Evolutionary conservation across 345 rosid species (phyloP), one percentile per base, ranked within the genome.

Genomic region (Murraya paniculata): DNA sequence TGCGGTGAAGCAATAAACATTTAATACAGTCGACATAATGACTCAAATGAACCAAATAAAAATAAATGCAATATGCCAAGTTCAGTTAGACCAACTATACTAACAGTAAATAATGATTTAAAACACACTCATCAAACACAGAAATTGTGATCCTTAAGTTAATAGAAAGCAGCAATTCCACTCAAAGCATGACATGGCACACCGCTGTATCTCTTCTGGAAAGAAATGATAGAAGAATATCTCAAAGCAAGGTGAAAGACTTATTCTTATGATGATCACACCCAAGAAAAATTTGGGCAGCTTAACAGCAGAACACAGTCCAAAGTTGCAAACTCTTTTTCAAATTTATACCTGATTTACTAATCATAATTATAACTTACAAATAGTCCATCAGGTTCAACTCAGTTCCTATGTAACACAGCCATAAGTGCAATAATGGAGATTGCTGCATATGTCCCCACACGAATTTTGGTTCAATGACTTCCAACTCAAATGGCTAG

Each of bases 1-100:
- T 96, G 89, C 86, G 82, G 68, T 55, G 70, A 27, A 81, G 82
- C 48, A 21, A 24, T 70, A 48, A 65, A 64, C 48, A 70, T 61
- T 50, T 0, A 59, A 19, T 35, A 61, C 61, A 62, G 64, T 45
- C 35, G 2, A 69, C 18, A 80, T 70, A 48, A 56, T 30, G n/a
- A 68, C 28, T 74, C 78, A 45, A 55, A 45, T 30, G 64, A 41
- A 56, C 64, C 62, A 84, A 19, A 66, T 55, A 77, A 57, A 70
- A 75, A 75, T 41, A 9, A 64, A 45, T 59, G n/a, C 19, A 74
- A 36, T 60, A 28, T 74, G 38, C 59, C 41, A 50, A 19, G 9
- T 41, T 45, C 24, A 27, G 41, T 41, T 25, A 30, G 56, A 61
- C 24, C 5, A 16, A 16, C 35, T 59, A 61, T 27, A 24, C 58